These are phyloP conservation scores for Septoria linicola DNA, from an alignment of 2,329 filamentous ascomycete species.

Conservation along the genomic window DNA sequence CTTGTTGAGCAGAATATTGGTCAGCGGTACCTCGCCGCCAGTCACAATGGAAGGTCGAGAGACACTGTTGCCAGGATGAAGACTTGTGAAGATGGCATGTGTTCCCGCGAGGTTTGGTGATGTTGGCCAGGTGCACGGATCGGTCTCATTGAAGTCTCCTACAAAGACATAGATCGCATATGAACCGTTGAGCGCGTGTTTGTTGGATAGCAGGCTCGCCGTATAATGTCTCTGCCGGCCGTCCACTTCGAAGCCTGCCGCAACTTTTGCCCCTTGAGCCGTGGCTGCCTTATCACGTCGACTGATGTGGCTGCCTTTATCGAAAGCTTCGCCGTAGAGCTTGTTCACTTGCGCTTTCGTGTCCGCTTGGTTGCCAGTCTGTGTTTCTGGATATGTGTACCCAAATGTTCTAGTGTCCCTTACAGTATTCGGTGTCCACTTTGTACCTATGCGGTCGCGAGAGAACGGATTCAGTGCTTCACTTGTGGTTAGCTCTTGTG, in stretches of 20 bases:
- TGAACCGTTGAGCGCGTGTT: conserved; percentile 59
- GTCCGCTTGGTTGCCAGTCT: conserved; percentile 42
- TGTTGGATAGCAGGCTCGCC: conserved; percentile 63
- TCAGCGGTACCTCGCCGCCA: conserved; percentile 6
- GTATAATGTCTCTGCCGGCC: conserved; percentile 63
- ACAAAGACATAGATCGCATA: conserved; percentile 70
- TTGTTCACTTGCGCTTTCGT: conserved; percentile 58
- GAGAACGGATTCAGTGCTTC: conserved; percentile 58
- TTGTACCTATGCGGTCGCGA: conserved; percentile 55
- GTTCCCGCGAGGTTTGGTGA: conserved; percentile 61
- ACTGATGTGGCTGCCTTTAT: conserved; percentile 20
- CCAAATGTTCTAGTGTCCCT: conserved; percentile 63
- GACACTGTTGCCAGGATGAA: not conserved
- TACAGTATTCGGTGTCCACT: conserved; percentile 66
- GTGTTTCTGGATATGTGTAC: conserved; percentile 72
- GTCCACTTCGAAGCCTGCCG: conserved; percentile 37
- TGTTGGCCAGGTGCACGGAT: conserved; percentile 52
- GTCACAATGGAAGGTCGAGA: conserved; percentile 29
- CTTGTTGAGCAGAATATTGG: conserved; percentile 12
- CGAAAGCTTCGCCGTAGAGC: conserved; percentile 55
- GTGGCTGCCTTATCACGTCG: conserved; percentile 20
- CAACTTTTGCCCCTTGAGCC: conserved; percentile 12
- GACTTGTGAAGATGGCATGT: conserved; percentile 48
- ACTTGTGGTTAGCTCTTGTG: conserved; percentile 5
- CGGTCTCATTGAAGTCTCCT: conserved; percentile 49